Conservation (phyloP, 2,329 filamentous ascomycete species). For the Fusarium chlamydosporum region DNA sequence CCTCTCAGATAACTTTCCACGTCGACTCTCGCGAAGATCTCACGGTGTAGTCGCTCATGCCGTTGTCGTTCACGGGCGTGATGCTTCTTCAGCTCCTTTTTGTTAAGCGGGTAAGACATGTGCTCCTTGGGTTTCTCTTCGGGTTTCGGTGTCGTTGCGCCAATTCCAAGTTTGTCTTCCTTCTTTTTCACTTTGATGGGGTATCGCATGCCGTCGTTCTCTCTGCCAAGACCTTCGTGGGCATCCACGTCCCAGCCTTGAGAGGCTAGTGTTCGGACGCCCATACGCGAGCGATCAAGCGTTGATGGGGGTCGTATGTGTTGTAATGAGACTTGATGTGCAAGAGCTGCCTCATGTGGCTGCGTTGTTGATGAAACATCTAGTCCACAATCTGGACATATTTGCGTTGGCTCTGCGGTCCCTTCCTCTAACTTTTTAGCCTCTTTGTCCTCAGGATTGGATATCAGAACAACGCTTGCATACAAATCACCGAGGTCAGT, state of each 20-base stretch:
- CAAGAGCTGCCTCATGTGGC: constrained; percentile 73
- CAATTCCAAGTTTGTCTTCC: constrained; percentile 81
- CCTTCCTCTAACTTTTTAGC: constrained; percentile 35
- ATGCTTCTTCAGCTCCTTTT: constrained; percentile 76
- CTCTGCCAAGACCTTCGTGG: constrained; percentile 77
- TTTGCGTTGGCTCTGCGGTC: constrained; percentile 31
- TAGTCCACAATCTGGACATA: constrained; percentile 57
- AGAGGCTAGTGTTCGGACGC: constrained; percentile 73
- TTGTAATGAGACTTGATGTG: constrained; percentile 77
- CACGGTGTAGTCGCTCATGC: constrained; percentile 73
- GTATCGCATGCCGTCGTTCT: constrained; percentile 78
- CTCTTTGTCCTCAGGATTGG: constrained; percentile 22
- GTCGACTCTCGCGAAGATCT: constrained; percentile 83
- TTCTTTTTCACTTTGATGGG: constrained; percentile 82
- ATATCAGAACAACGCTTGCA: constrained; percentile 73
- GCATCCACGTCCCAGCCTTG: constrained; percentile 83
- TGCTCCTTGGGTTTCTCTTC: constrained; percentile 60
- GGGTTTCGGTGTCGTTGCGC: constrained; percentile 63
- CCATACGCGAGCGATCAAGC: constrained; percentile 78
- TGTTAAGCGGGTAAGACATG: constrained; percentile 70
- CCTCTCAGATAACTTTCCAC: constrained; percentile 79
- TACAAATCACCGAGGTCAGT: constrained; percentile 69
- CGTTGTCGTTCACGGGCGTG: constrained; percentile 73
- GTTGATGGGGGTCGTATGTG: constrained; percentile 81
- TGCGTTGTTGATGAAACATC: constrained; percentile 52